Conservation (phyloP, 768 basidiomycete genomes). For the Podaxis mareebaensis region DNA sequence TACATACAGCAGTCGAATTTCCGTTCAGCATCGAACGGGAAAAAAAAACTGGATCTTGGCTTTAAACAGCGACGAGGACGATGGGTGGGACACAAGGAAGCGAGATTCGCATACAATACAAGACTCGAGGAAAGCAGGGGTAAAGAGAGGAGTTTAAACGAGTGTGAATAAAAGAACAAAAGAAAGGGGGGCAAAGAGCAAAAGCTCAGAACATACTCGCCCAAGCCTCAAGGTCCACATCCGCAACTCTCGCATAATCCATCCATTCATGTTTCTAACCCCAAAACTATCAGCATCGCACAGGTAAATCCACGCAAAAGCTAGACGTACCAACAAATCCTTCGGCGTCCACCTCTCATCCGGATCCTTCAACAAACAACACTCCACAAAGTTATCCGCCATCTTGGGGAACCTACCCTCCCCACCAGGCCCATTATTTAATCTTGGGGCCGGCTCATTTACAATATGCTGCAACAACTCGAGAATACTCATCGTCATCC, state of each 20-base stretch:
- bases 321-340: constrained; percentile 69
- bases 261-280: constrained; percentile 78
- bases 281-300: neutral
- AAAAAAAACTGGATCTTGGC: neutral
- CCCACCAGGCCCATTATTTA: constrained; percentile 47
- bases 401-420: constrained; percentile 69
- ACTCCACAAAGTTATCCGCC: constrained; percentile 85
- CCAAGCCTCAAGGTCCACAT: constrained; percentile 78
- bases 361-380: constrained; percentile 90
- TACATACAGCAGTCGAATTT: neutral
- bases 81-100: neutral
- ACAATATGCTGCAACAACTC: constrained; percentile 98
- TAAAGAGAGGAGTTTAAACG: neutral
- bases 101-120: neutral
- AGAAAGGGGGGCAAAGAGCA: neutral
- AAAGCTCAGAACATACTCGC: constrained; percentile 62
- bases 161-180: neutral
- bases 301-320: neutral
- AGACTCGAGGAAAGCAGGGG: neutral
- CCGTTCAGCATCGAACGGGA: too few species aligned
- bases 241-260: constrained; percentile 55
- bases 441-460: constrained; percentile 92
- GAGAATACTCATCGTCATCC: constrained; percentile 97
- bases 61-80: too few species aligned
- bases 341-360: constrained; percentile 82